Evolutionary conservation across 495 filamentous ascomycete species (phyloP), one percentile per base, ranked within the genome.

Genomic region (Aspergillus funiculosus): DNA sequence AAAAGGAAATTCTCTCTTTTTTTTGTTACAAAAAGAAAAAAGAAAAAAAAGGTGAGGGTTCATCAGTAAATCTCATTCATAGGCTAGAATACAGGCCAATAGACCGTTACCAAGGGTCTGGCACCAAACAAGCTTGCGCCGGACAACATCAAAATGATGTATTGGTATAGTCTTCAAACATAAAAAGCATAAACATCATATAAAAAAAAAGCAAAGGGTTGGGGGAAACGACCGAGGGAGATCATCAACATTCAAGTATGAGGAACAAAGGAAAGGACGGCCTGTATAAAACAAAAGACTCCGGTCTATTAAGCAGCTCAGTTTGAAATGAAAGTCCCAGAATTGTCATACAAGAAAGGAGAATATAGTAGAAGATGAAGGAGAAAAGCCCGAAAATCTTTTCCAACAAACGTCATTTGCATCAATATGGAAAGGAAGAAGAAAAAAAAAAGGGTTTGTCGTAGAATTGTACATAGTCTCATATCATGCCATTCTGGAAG

Each of bases 401-500:
- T 46, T 36, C 39, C 35, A 41, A 42, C 10, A 38, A 38, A 19
- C 17, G n/a, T 18, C 15, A 34, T 34, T 36, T 46, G 30, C 43
- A 46, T 20, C 20, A 20, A 39, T 14, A 39, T 26, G 22, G 11
- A 32, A 35, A 1, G 28, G 39, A 21, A 20, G 38, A 25, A 36
- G 19, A 24, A 32, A 39, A 19, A 25, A 19, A n/a, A 22, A 34
- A 14, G 32, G 5, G 5, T 47, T 35, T 15, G 25, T 50, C 48
- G 40, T 30, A 34, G 34, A 30, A 39, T 52, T 57, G 46, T 52
- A 57, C 54, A 57, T 57, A 46, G 24, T 50, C 28, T 52, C 44
- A 44, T 50, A 28, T 50, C 53, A 50, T 47, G 42, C 35, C 32
- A 22, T 44, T 40, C n/a, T 38, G n/a, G 41, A 29, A 36, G n/a